These are phyloP conservation scores for Acanthamoeba castellanii DNA, from an alignment of 208 protist species.

Conservation along the genomic window DNA sequence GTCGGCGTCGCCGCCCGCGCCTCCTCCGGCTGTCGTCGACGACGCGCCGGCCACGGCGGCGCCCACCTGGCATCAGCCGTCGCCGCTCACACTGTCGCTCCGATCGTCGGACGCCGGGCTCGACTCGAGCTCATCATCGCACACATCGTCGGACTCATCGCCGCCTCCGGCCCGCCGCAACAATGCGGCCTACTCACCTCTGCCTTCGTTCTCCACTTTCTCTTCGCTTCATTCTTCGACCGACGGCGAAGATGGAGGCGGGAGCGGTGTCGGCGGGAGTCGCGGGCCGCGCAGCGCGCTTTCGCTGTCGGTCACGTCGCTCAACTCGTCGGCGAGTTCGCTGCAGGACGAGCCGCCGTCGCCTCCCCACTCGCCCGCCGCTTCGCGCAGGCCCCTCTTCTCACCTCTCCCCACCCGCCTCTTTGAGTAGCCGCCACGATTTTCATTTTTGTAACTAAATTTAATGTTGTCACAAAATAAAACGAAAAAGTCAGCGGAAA, in stretches of 20 bases:
- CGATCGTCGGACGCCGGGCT: neutral
- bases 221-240: neutral
- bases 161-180: neutral
- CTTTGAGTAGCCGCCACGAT: neutral
- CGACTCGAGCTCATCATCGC: neutral
- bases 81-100: neutral
- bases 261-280: neutral
- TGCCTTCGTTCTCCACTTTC: neutral
- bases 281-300: neutral
- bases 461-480: no score
- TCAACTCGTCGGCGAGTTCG: slow-evolving; percentile 13
- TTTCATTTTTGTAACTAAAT: no score
- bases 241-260: neutral
- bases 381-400: neutral
- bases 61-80: neutral
- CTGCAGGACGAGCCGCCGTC: slow-evolving; percentile 16
- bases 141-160: neutral
- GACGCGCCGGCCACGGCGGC: neutral
- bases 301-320: neutral
- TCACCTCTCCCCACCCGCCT: slow-evolving; percentile 34
- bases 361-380: slow-evolving; percentile 2
- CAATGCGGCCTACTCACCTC: neutral
- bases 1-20: neutral
- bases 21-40: neutral
- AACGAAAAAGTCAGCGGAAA: no score